Evolutionary conservation across 2,329 filamentous ascomycete genomes (phyloP), one percentile per base, ranked within the genome.

Genomic region (Coleophoma crateriformis): DNA sequence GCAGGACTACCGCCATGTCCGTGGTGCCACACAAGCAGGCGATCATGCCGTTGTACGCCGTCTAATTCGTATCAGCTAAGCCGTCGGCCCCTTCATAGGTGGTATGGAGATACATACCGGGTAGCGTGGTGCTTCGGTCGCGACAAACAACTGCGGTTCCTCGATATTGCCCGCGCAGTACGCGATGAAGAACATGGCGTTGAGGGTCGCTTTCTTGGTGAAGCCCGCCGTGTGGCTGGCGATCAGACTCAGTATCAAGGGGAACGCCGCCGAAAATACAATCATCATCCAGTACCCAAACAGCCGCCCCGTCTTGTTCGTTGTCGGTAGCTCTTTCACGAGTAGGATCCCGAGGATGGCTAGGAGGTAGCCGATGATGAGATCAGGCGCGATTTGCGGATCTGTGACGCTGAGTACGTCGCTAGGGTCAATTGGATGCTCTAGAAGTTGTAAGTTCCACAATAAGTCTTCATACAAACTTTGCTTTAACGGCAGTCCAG

Each of bases 331-430:
- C 51, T 85, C 68, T 11, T 75, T 67, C 1, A 79, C 67, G 1
- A 84, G 83, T 0, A 74, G 74, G 7, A 87, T 71, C 2, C 85
- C 81, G 0, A 79, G 81, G 0, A 82, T 58, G 50, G 81, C 68
- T 47, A 84, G 71, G 1, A 58, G 57, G 0, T 74, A 50, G 33
- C 50, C 48, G 8, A 49, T 22, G 14, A 56, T 45, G 15, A 58
- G 4, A 54, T 52, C 40, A 50, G 50, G 13, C 54, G 47, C 2
- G 50, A 50, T 12, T 49, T 50, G 10, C 44, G 50, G 40, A 54
- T 34, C 37, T 46, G 50, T 19, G 47, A 49, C 7, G 54, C 50
- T n/a, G 51, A 35, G 32, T 43, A 50, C 12, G 52, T 43, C n/a
- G 52, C 37, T 3, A 45, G 33, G 12, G 54, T 40, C 17, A 27